Evolutionary conservation across 192 early-diverging fungal species (phyloP).

Genomic region (Backusella circina): DNA sequence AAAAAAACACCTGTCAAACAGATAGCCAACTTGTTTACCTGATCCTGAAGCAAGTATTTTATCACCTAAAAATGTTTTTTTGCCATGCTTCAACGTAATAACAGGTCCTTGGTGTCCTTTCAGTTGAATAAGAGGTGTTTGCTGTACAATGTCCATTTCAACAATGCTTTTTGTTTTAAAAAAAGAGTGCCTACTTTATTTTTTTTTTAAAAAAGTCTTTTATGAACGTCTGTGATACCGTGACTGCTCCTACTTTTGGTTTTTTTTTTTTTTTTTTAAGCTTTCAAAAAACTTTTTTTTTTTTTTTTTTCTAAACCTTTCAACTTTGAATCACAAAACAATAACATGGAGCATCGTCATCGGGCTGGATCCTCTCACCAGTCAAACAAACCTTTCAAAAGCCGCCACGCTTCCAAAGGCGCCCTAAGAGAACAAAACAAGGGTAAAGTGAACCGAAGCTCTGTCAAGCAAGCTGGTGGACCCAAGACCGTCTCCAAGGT

Average conservation of each 20-base stretch:
- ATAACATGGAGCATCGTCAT: constrained; percentile 44
- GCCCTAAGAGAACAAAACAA: constrained; percentile 76
- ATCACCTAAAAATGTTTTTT: constrained; percentile 15
- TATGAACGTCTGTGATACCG: not conserved
- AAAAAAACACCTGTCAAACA: not conserved
- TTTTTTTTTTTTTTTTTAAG: constrained; percentile 4
- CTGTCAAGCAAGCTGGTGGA: constrained; percentile 52
- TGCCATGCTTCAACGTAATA: constrained; percentile 15
- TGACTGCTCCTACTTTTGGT: not conserved
- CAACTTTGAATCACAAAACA: no score
- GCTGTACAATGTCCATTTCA: not conserved
- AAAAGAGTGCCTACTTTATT: not conserved
- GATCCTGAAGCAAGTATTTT: constrained; percentile 30
- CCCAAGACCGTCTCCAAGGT: constrained; percentile 48
- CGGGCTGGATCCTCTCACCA: constrained; percentile 83
- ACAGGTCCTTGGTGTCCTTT: constrained; percentile 26
- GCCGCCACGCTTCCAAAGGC: constrained; percentile 84
- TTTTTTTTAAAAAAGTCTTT: not conserved
- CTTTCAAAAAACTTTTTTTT: constrained; percentile 5
- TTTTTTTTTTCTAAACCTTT: constrained; percentile 6
- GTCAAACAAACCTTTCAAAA: constrained; percentile 97
- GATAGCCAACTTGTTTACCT: no score
- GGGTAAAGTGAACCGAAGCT: constrained; percentile 64
- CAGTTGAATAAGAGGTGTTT: not conserved
- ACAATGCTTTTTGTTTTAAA: not conserved